Conservation (phyloP, 108 stramenopile genomes). For the Phaeodactylum tricornutum region DNA sequence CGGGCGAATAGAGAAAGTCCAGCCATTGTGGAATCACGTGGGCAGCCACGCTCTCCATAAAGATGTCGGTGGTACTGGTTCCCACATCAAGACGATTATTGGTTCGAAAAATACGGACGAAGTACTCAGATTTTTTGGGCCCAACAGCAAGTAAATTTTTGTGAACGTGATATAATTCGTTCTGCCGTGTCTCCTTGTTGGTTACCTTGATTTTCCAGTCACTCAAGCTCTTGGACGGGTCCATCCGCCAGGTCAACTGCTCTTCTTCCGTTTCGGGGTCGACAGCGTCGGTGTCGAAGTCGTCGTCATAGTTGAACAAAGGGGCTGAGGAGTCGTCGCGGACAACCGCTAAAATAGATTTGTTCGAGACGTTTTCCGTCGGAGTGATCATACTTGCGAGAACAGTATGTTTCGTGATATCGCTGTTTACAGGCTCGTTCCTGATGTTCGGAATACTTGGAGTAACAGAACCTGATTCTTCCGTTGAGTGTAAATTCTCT, state of each 20-base stretch:
- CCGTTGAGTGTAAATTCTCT: no score
- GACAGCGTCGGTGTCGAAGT: neutral
- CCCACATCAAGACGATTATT: neutral
- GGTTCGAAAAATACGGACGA: slow-evolving; percentile 22
- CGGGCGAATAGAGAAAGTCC: slow-evolving; percentile 30
- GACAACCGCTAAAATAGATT: no score
- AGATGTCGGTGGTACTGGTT: slow-evolving; percentile 6
- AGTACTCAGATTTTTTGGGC: slow-evolving; percentile 21
- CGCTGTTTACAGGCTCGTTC: no score
- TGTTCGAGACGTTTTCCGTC: no score
- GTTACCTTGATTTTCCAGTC: slow-evolving; percentile 33
- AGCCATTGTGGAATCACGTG: slow-evolving; percentile 19
- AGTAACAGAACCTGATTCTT: no score
- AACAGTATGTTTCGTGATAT: no score
- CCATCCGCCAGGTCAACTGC: slow-evolving; percentile 18
- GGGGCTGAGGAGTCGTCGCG: no score
- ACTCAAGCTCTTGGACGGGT: slow-evolving; percentile 19
- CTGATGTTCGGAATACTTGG: no score
- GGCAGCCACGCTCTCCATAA: slow-evolving; percentile 17
- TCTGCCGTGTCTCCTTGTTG: slow-evolving; percentile 12
- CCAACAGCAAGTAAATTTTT: slow-evolving; percentile 19
- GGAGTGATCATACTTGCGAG: no score
- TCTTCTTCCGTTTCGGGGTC: slow-evolving; percentile 2
- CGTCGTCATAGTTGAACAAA: slow-evolving; percentile 5
- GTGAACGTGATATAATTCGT: slow-evolving; percentile 25